phyloP scores from a whole-genome alignment of 345 rosid genomes.

The Populus tremula region DNA sequence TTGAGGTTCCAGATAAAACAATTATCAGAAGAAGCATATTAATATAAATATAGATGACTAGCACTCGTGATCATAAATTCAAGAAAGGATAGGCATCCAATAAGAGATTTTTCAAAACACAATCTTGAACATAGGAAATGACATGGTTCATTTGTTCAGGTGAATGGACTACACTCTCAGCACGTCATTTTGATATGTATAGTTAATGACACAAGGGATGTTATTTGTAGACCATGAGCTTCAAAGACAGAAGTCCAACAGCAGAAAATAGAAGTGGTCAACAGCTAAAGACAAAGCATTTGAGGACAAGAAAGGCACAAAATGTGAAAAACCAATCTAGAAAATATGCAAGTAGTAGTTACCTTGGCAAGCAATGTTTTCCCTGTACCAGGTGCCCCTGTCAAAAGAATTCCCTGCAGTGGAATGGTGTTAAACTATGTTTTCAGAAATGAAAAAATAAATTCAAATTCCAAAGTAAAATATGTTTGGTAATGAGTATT shows the following conservation, averaged over 20 bases:
- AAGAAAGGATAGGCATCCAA: not conserved
- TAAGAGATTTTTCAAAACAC: not conserved
- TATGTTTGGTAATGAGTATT: not conserved
- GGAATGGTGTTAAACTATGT: slow-evolving; percentile 5
- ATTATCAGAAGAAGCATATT: slow-evolving; percentile 7
- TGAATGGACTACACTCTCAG: not conserved
- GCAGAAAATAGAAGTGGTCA: not conserved
- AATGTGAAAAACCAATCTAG: not conserved
- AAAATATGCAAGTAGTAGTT: slow-evolving; percentile 8
- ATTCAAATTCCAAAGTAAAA: not conserved
- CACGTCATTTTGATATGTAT: not conserved
- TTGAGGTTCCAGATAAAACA: slow-evolving; percentile 32
- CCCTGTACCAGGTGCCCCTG: slow-evolving; percentile 99
- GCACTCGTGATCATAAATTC: not conserved
- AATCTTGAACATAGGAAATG: not conserved
- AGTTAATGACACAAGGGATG: not conserved
- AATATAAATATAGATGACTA: not conserved
- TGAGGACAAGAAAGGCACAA: not conserved
- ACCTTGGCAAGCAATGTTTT: slow-evolving; percentile 98
- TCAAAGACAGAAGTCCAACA: not conserved
- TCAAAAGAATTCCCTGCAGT: slow-evolving; percentile 90
- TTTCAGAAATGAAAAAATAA: not conserved
- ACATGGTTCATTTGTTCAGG: not conserved
- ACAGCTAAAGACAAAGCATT: not conserved
- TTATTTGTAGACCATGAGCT: not conserved